Conservation (phyloP, 2,329 filamentous ascomycete species). For the Talaromyces sp. region DNA sequence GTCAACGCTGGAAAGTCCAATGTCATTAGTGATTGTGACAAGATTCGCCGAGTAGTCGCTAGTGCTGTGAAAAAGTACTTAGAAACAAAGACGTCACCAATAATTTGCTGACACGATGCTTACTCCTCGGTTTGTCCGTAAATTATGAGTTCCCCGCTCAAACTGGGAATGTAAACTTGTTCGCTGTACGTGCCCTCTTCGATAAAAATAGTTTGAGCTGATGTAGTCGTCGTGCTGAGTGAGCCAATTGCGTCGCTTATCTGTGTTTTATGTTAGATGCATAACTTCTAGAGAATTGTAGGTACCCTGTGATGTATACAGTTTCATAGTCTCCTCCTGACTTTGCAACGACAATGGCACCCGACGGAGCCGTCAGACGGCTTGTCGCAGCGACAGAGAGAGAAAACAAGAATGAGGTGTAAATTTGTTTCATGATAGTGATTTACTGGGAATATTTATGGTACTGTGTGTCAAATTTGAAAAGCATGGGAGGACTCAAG, state of each 20-base stretch:
- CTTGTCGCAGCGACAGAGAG: conserved; percentile 17
- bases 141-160: conserved; percentile 48
- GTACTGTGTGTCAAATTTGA: not conserved
- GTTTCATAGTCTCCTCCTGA: conserved; percentile 19
- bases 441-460: not conserved
- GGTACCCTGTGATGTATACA: conserved; percentile 6
- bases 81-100: not conserved
- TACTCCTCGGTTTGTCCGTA: conserved; percentile 52
- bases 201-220: conserved; percentile 58
- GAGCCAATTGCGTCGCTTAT: conserved; percentile 49
- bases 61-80: conserved; percentile 26
- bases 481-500: not conserved
- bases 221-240: conserved; percentile 47
- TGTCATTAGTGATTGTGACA: conserved; percentile 47
- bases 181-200: conserved; percentile 56
- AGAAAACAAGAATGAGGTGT: conserved; percentile 12
- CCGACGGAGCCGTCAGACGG: conserved; percentile 19
- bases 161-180: conserved; percentile 51
- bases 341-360: conserved; percentile 20
- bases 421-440: conserved; percentile 5
- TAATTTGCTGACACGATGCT: not conserved
- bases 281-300: not conserved
- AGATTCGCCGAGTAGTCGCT: conserved; percentile 51
- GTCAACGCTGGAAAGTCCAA: conserved; percentile 11
- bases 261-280: conserved; percentile 4